Evolutionary conservation across 1,284 basidiomycete genomes (phyloP), one percentile per base, ranked within the genome.

Genomic region (Cutaneotrichosporon cyanovorans): DNA sequence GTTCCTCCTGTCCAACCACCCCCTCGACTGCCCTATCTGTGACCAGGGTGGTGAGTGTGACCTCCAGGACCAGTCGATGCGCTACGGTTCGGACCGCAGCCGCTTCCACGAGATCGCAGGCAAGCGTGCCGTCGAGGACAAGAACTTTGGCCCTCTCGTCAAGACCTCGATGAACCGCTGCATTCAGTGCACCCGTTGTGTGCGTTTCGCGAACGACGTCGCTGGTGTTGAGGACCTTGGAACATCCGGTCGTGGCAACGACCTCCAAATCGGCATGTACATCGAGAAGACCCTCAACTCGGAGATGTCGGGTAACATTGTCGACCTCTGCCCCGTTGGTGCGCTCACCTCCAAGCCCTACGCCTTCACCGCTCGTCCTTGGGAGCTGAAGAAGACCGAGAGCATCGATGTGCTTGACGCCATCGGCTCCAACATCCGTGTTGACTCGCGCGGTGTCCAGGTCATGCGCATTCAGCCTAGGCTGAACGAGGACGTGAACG

Each of bases 131-230:
- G 87, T 95, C 16, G 93, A 97, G 74, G 87, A 99, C 79, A 99
- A 98, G 78, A 85, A 98, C 67, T 79, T 99, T 28, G 95, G 95
- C 6, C 95, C 95, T 11, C 80, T 99, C 40, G 90, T 99, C 71
- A 98, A 98, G 61, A 97, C 95, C 4, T 89, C 87, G 53, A 99
- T 99, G 93, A 99, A 92, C 73, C 83, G 93, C 49, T 98, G 95
- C 76, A 98, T 99, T 62, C 95, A 99, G 73, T 99, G 93, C 76
- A 98, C 93, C 12, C 89, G 95, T 57, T 99, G 95, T 70, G 90
- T 98, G 32, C 87, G 95, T 52, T 99, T 97, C 69, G 92, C 92
- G 42, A 98, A 98, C 74, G 93, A 99, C 69, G 90, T 98, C 42
- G 95, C 95, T 3, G 95, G 95, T 58, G 91, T 97, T 9, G 90